Percentiles rank a stretch among this genome's conserved stretches.
These are phyloP conservation scores for Stevia rebaudiana DNA, from an alignment of 140 eudicot species.

Conservation along the genomic window DNA sequence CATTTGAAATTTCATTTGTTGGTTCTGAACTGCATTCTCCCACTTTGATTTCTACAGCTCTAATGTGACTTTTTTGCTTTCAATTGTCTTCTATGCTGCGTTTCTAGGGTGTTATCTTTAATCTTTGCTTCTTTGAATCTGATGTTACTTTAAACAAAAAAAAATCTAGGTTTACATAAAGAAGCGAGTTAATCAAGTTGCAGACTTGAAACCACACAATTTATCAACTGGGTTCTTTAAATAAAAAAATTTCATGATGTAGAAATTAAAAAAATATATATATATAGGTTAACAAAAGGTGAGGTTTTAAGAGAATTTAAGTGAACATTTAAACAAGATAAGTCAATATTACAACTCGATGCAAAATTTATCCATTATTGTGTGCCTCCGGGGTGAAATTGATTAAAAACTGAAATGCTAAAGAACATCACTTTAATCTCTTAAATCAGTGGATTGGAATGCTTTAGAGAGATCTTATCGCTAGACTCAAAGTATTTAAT, in stretches of 20 bases:
- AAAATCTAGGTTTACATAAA: no score
- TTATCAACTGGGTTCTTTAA: neutral
- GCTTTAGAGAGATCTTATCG: no score
- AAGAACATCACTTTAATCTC: no score
- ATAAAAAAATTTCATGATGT: no score
- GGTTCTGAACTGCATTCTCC: constrained; percentile 34
- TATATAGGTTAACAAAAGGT: neutral
- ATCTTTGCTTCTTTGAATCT: constrained; percentile 48
- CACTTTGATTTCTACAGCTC: constrained; percentile 20
- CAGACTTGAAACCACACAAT: neutral
- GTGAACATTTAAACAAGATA: no score
- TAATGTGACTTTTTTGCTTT: constrained; percentile 37
- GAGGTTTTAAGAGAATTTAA: neutral
- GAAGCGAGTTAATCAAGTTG: neutral
- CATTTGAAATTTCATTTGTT: constrained; percentile 8
- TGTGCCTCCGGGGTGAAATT: no score
- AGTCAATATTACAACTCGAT: no score
- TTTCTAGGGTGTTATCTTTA: constrained; percentile 30
- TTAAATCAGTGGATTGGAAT: no score
- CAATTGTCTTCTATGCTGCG: constrained; percentile 30
- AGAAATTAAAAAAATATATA: no score
- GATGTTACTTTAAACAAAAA: constrained; percentile 27
- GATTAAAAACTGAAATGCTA: no score
- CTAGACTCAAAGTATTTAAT: no score
- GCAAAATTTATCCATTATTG: no score